Conservation (phyloP, 208 protist species). For the Trichomonas tenax region DNA sequence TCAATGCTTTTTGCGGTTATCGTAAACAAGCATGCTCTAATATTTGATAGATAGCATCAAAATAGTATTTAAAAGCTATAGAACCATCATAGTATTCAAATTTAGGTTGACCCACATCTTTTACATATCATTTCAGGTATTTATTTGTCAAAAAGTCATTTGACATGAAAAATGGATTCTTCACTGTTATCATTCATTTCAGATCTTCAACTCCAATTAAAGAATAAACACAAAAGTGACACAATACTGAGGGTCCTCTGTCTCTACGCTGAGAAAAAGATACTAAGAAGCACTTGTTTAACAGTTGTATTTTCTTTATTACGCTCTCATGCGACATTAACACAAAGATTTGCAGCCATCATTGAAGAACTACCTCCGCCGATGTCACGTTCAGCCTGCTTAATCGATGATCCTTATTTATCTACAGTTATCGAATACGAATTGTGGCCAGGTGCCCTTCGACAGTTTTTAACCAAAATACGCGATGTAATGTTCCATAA, state of each 20-base stretch:
- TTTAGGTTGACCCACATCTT: too few species aligned
- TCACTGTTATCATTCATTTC: background rate
- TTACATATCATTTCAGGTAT: too few species aligned
- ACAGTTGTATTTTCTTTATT: background rate
- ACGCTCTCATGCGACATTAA: background rate
- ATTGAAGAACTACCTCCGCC: background rate
- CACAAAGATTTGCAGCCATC: background rate
- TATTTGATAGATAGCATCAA: too few species aligned
- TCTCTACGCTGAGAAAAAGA: background rate
- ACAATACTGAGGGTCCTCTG: background rate
- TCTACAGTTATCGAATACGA: background rate
- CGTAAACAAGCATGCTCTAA: too few species aligned
- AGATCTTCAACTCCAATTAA: background rate
- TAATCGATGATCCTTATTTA: background rate
- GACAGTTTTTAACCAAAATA: background rate
- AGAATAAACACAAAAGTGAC: background rate
- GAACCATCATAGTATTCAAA: too few species aligned
- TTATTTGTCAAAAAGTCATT: background rate
- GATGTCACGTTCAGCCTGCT: background rate
- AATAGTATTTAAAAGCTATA: too few species aligned
- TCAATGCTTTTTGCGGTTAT: too few species aligned
- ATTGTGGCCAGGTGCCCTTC: background rate
- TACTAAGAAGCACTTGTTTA: background rate
- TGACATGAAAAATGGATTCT: background rate
- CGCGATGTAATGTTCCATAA: background rate